A percentile compares a stretch with the other conserved stretches of the same genome.
Conservation (phyloP, 805 yeast genomes). For the Candida pseudoglaebosa region DNA sequence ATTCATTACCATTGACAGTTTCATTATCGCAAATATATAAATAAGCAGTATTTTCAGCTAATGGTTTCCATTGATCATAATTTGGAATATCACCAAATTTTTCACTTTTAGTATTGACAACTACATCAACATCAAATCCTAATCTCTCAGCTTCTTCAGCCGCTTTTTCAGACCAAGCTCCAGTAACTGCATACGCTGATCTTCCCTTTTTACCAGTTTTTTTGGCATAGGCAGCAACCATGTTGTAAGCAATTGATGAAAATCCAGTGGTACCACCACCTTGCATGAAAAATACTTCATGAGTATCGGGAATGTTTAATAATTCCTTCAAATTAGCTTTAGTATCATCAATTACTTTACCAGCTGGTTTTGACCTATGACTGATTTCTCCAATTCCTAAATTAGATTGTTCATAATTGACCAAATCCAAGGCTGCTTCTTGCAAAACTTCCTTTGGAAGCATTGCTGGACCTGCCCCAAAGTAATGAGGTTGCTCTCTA, state of each 20-base stretch:
- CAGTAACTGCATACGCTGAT: conserved; percentile 86
- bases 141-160: conserved; percentile 82
- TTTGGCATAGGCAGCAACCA: conserved; percentile 70
- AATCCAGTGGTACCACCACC: conserved; percentile 99
- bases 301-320: conserved; percentile 79
- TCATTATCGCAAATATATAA: conserved; percentile 94
- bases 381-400: conserved; percentile 95
- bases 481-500: conserved; percentile 74
- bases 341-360: conserved; percentile 69
- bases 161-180: conserved; percentile 91
- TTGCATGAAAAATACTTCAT: conserved; percentile 91
- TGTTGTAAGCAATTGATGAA: conserved; percentile 78
- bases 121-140: conserved; percentile 68
- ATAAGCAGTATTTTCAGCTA: conserved; percentile 65
- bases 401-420: conserved; percentile 65
- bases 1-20: conserved; percentile 94
- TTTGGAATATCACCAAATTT: conserved; percentile 67
- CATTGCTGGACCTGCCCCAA: conserved; percentile 99
- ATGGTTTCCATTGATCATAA: conserved; percentile 59
- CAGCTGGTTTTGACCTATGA: conserved; percentile 86
- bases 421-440: conserved; percentile 80
- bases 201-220: conserved; percentile 71
- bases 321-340: conserved; percentile 63
- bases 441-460: conserved; percentile 80
- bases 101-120: conserved; percentile 59